phyloP scores from a whole-genome alignment of 1,284 basidiomycete species.

The Mycosarcoma maydis region DNA sequence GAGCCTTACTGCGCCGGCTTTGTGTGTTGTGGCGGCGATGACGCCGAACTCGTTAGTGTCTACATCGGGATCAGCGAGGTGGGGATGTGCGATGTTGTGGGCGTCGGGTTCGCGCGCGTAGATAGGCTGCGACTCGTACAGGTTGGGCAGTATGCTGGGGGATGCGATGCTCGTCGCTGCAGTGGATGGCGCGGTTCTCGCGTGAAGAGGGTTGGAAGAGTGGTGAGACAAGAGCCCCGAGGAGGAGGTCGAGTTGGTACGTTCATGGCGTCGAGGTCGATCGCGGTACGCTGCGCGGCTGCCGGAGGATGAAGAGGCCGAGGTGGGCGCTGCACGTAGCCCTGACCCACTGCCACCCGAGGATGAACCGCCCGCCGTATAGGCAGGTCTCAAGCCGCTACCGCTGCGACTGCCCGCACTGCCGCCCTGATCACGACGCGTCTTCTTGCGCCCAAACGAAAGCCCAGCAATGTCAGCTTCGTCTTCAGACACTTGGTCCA shows the following conservation, averaged over 20 bases:
- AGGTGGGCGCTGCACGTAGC: neutral
- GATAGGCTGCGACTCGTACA: conserved; percentile 30
- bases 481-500: conserved; percentile 47
- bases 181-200: conserved; percentile 6
- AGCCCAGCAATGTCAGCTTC: conserved; percentile 60
- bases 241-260: conserved; percentile 29
- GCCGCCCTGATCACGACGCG: conserved; percentile 13
- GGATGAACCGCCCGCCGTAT: conserved; percentile 17
- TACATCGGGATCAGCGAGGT: conserved; percentile 20
- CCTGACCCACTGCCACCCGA: conserved; percentile 31
- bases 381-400: conserved; percentile 12
- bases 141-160: conserved; percentile 17
- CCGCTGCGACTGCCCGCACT: conserved; percentile 31
- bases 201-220: conserved; percentile 9
- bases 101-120: conserved; percentile 3
- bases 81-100: conserved; percentile 2
- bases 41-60: conserved; percentile 39
- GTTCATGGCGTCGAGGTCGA: conserved; percentile 50
- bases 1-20: conserved; percentile 26
- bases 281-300: conserved; percentile 44
- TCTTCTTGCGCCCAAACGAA: conserved; percentile 45
- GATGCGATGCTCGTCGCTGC: conserved; percentile 16
- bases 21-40: conserved; percentile 29
- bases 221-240: conserved; percentile 28
- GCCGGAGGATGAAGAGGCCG: conserved; percentile 11